These are phyloP conservation scores for Aethionema arabicum DNA, from an alignment of 345 rosid genomes.

Conservation along the genomic window DNA sequence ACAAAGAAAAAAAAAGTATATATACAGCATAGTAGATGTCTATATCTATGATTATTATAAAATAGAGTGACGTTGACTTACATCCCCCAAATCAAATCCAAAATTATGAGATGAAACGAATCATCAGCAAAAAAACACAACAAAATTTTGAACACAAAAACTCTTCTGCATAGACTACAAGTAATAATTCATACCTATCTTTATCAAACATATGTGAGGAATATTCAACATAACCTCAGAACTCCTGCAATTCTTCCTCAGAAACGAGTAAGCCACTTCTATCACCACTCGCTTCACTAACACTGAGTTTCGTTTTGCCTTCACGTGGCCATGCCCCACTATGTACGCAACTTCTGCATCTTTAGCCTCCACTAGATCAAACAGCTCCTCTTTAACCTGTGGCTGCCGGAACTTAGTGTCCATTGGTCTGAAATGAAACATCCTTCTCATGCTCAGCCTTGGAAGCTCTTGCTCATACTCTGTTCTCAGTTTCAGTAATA, in stretches of 20 bases:
- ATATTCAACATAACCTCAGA: slow-evolving; percentile 75
- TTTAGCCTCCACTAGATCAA: slow-evolving; percentile 74
- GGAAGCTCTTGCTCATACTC: slow-evolving; percentile 69
- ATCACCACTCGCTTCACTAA: slow-evolving; percentile 67
- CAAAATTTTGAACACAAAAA: no score
- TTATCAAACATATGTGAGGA: slow-evolving; percentile 81
- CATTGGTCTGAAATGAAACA: slow-evolving; percentile 54
- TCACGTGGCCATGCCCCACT: slow-evolving; percentile 66
- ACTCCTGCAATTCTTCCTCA: slow-evolving; percentile 79
- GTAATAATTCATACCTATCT: slow-evolving; percentile 91
- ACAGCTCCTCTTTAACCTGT: slow-evolving; percentile 72
- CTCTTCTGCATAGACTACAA: slow-evolving; percentile 30
- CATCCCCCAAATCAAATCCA: background rate
- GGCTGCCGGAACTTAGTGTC: slow-evolving; percentile 57
- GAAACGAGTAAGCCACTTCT: slow-evolving; percentile 68
- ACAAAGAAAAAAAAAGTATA: no score
- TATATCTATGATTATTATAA: no score
- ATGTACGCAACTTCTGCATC: slow-evolving; percentile 74
- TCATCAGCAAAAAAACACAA: no score
- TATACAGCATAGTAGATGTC: no score
- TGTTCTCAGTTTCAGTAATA: slow-evolving; percentile 52
- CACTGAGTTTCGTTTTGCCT: slow-evolving; percentile 70
- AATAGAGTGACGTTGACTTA: no score
- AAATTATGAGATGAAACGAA: no score
- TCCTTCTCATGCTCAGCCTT: slow-evolving; percentile 42